A percentile compares a stretch with the other conserved stretches of the same genome.
Conservation (phyloP, 169 alveolate genomes). For the Plasmodium knowlesi region DNA sequence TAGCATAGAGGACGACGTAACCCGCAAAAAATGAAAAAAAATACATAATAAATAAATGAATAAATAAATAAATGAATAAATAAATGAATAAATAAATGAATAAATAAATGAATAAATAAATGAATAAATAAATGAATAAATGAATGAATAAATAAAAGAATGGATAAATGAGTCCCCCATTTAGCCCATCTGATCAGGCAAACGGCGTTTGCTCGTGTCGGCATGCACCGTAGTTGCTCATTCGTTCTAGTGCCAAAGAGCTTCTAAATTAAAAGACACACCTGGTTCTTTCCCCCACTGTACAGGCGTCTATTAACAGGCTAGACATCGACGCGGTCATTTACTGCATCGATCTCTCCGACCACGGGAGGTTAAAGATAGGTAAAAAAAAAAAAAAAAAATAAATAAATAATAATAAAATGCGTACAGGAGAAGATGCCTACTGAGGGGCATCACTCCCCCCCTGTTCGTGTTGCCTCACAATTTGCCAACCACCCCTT, state of each 20-base stretch:
- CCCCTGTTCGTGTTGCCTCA: background rate
- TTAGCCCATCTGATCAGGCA: background rate
- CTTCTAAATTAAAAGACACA: background rate
- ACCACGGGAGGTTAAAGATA: constrained; percentile 67
- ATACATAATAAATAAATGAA: constrained; percentile 16
- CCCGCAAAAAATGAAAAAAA: background rate
- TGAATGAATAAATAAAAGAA: too few species aligned
- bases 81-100: too few species aligned
- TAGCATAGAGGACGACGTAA: constrained; percentile 56
- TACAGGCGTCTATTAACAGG: constrained; percentile 54
- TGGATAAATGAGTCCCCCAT: background rate
- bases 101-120: too few species aligned
- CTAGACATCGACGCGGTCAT: constrained; percentile 64
- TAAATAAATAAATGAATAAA: too few species aligned
- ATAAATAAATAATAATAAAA: background rate
- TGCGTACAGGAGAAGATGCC: background rate
- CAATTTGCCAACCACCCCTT: background rate
- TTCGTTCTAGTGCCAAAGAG: background rate
- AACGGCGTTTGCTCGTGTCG: background rate
- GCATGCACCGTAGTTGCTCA: background rate
- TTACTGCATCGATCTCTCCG: constrained; percentile 57
- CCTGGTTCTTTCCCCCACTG: background rate
- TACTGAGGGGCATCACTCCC: background rate
- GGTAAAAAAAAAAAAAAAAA: background rate
- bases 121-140: too few species aligned